phyloP scores from a whole-genome alignment of 352 stramenopile species.

The Globisporangium sylvaticum region DNA sequence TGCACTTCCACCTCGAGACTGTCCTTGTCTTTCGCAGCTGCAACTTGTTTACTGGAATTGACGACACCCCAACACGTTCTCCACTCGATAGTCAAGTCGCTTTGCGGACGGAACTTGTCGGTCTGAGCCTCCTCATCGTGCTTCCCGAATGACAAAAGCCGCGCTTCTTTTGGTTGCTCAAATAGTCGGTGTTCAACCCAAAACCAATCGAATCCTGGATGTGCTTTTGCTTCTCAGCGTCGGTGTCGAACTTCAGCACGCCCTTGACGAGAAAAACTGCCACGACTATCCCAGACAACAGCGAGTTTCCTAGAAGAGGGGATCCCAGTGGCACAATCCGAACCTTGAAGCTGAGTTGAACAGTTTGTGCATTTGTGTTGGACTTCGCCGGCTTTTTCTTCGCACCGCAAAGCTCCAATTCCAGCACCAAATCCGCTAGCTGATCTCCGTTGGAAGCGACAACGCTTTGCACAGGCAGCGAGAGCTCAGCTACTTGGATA shows the following conservation, averaged over 20 bases:
- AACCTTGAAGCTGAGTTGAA: constrained; percentile 13
- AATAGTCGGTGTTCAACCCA: constrained; percentile 16
- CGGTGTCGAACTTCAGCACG: constrained; percentile 6
- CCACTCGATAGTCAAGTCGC: constrained; percentile 18
- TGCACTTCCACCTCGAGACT: constrained; percentile 25
- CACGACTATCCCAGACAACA: constrained; percentile 21
- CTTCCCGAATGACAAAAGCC: constrained; percentile 20
- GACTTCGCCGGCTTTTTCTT: background rate
- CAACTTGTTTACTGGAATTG: constrained; percentile 20
- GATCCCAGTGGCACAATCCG: constrained; percentile 23
- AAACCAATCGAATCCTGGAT: background rate
- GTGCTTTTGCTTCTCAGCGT: constrained; percentile 1
- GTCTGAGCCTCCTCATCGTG: constrained; percentile 15
- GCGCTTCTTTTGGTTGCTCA: constrained; percentile 25
- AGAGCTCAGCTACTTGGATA: constrained; percentile 21
- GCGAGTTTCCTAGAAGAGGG: constrained; percentile 7
- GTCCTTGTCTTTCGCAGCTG: constrained; percentile 30
- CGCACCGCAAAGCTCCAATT: background rate
- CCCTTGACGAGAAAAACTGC: constrained; percentile 26
- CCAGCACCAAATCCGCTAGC: background rate
- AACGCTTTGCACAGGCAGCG: constrained; percentile 13
- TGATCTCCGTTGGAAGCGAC: constrained; percentile 7
- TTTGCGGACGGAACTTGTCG: background rate
- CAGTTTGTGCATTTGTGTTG: background rate
- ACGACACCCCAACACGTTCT: constrained; percentile 18